A percentile compares a stretch with the other conserved stretches of the same genome.
Evolutionary conservation across 1,284 basidiomycete species (phyloP).

Genomic region (Pseudomicrostroma phylloplanum): DNA sequence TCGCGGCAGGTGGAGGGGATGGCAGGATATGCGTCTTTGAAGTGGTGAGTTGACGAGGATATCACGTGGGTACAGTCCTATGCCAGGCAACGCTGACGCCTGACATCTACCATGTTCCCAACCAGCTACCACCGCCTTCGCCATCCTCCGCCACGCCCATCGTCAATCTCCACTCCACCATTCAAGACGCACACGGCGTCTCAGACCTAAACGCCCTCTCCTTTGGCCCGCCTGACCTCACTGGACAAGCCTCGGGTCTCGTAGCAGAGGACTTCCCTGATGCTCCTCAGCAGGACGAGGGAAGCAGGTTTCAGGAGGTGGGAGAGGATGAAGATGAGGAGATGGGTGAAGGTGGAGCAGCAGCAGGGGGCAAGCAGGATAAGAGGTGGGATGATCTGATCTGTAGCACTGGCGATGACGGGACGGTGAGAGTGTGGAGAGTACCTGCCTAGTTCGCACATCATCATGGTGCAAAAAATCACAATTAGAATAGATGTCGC

Average conservation of each 20-base stretch:
- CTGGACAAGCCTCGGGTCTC: slow-evolving; percentile 8
- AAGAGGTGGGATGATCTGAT: slow-evolving; percentile 57
- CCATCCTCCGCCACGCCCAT: slow-evolving; percentile 17
- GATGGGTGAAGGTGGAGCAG: slow-evolving; percentile 25
- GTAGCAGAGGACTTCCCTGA: background rate
- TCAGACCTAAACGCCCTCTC: slow-evolving; percentile 70
- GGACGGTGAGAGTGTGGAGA: slow-evolving; percentile 64
- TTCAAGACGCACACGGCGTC: slow-evolving; percentile 63
- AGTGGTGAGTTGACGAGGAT: slow-evolving; percentile 50
- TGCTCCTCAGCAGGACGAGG: background rate
- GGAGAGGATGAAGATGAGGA: slow-evolving; percentile 25
- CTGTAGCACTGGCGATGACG: slow-evolving; percentile 74
- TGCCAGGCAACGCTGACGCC: background rate
- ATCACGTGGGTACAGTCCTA: slow-evolving; percentile 11
- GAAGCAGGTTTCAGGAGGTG: slow-evolving; percentile 9
- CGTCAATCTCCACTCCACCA: slow-evolving; percentile 26
- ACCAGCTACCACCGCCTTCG: slow-evolving; percentile 16
- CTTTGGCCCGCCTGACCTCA: slow-evolving; percentile 59
- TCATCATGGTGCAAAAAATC: too few relatives aligned
- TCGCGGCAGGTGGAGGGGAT: slow-evolving; percentile 69
- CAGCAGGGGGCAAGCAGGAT: slow-evolving; percentile 11
- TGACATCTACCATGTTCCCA: background rate
- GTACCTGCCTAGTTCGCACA: slow-evolving; percentile 6
- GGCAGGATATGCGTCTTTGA: slow-evolving; percentile 70
- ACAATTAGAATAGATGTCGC: too few relatives aligned